Evolutionary conservation across 805 yeast genomes (phyloP).

Genomic region (Ogataea minuta): DNA sequence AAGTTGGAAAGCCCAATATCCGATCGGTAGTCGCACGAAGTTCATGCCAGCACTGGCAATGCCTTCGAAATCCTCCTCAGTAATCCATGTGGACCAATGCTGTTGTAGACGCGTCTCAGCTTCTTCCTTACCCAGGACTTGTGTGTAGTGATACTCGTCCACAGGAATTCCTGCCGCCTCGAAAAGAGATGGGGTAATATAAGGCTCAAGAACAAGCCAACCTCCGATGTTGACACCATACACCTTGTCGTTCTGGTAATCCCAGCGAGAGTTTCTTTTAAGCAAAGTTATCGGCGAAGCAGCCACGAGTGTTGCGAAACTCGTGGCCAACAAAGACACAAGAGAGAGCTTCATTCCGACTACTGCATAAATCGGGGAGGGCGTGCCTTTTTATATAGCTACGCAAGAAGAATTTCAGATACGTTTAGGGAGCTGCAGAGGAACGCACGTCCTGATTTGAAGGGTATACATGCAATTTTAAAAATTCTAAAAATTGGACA

Average conservation of each 20-base stretch:
- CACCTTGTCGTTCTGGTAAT: conserved; percentile 28
- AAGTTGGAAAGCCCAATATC: conserved; percentile 85
- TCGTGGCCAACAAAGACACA: not conserved
- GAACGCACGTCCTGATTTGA: conserved; percentile 8
- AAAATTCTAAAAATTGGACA: not conserved
- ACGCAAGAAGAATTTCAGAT: conserved; percentile 4
- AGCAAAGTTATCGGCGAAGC: conserved; percentile 29
- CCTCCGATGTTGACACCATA: conserved; percentile 85
- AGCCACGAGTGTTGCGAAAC: conserved; percentile 9
- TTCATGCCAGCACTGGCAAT: conserved; percentile 70
- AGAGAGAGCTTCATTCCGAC: conserved; percentile 15
- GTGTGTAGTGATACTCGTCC: conserved; percentile 75
- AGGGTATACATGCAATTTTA: conserved; percentile 3
- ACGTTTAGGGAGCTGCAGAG: conserved; percentile 6
- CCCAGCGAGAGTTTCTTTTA: conserved; percentile 34
- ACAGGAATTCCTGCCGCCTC: conserved; percentile 56
- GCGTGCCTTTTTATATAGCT: conserved; percentile 4
- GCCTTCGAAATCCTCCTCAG: conserved; percentile 64
- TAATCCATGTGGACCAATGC: conserved; percentile 81
- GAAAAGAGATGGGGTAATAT: conserved; percentile 78
- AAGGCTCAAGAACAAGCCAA: conserved; percentile 87
- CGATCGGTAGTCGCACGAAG: conserved; percentile 86
- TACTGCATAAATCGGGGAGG: not conserved
- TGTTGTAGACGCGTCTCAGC: conserved; percentile 50
- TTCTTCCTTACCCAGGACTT: conserved; percentile 57